Evolutionary conservation across 129 eudicot species (phyloP), one percentile per base, ranked within the genome.

Genomic region (Flaveria linearis): DNA sequence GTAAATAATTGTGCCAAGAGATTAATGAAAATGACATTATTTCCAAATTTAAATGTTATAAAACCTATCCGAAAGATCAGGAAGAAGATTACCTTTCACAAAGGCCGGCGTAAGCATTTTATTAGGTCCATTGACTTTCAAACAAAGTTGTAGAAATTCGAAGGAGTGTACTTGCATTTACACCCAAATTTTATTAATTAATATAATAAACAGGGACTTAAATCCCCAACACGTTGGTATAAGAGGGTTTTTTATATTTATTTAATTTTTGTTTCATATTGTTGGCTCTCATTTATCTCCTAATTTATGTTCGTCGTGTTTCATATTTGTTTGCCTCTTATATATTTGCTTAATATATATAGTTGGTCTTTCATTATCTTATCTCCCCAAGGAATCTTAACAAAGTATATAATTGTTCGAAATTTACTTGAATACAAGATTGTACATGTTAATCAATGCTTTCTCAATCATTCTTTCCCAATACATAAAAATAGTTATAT

Each of bases 51-150:
- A 36, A 36, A 36, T 36, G 41, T 36, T 36, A 36, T 36, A 36
- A 36, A 5, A 36, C 41, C 41, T 56, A 57, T 73, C 53, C 68
- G 15, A 26, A 42, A 73, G 69, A 73, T 73, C 68, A 4, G 78
- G 78, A 73, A 42, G 56, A 73, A 41, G 78, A 73, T 57, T 8
- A 58, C 26, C 23, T 57, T 57, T 56, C 77, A 58, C 49, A 41
- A 73, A 42, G 68, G 69, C 78, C 25, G 78, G 78, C 57, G 69
- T 65, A 73, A 58, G 69, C 57, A 57, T 57, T 73, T 57, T 9
- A 72, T 11, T 55, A 53, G 51, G 67, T 72, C 39, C 42, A 22
- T 36, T 72, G 76, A 72, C 76, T 72, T 72, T 9, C 12, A 20
- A 72, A 55, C 52, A 55, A 56, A 72, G 51, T 53, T 53, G 10